Base-by-base conservation (phyloP, 2,329 filamentous ascomycete genomes). In the Claviceps capensis region DNA sequence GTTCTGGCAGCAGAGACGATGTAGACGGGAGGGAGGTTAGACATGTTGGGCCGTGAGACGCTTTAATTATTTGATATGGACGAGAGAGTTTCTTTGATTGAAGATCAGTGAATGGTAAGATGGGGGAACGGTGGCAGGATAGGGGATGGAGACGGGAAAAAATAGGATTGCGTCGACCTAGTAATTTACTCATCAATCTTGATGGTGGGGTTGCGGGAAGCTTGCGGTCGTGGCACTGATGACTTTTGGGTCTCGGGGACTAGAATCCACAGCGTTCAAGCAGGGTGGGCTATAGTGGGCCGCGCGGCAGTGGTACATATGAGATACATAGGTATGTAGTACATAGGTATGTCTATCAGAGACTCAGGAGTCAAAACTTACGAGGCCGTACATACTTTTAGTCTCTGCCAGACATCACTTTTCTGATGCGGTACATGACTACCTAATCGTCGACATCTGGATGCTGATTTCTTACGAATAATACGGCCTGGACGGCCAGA, bases 1-100 rank as follows among this genome's bases (percentile, higher is more conserved):
- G 93, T 98, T 71, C 90, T 82, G 64, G 82, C 87, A 58, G 83
- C 85, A 54, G 93, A 93, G 65, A 96, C 89, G 65, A 98, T 96
- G 75, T 98, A 98, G 59, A 98, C 91, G 54, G 89, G 79, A 59
- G 88, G 85, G 58, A 90, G 79, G 60, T 46, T 46, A 9, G 44
- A 46, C 44, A 46, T 46, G 23, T 46, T 46, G 44, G 44, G 44
- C 43, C 22, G 43, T 45, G 43, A 14, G n/a, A 26, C 8, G 6
- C 16, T 14, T 45, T 45, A 22, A 16, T 13, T 2, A 16, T 13
- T 26, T 26, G 42, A 26, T 22, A 23, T 26, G 16, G 41, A 43
- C 19, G 22, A 43, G 19, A 22, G 41, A 22, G 41, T 23, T 30
- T 45, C 43, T 45, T 45, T 30, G 43, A 45, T 13, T 26, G 22